Evolutionary conservation across 202 grass and related monocot genomes (phyloP).

Genomic region (Panicum hallii): DNA sequence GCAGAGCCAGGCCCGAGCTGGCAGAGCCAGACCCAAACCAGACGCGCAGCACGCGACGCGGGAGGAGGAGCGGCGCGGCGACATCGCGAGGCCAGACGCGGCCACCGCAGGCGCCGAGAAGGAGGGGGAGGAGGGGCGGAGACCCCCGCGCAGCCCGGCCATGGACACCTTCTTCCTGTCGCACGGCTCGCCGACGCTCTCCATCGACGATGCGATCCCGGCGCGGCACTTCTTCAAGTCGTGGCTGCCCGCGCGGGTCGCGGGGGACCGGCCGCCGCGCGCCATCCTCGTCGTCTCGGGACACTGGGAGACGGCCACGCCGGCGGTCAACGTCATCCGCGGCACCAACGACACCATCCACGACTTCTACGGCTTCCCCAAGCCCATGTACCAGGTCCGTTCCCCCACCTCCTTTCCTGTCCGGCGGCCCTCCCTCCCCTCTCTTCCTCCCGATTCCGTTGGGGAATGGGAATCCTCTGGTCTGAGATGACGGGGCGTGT

Average conservation of each 20-base stretch:
- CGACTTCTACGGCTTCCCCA: conserved; percentile 82
- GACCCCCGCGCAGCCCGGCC: not conserved
- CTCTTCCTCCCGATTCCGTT: not conserved
- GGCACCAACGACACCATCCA: conserved; percentile 71
- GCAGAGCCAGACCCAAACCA: not conserved
- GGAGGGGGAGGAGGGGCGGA: not conserved
- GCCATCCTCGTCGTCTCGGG: conserved; percentile 83
- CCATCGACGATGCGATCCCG: conserved; percentile 65
- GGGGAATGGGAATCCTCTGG: not conserved
- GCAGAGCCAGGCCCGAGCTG: not conserved
- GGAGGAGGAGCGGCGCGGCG: not conserved
- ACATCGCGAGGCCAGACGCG: not conserved
- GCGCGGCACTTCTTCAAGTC: conserved; percentile 71
- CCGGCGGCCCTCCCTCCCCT: not conserved
- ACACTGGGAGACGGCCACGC: conserved; percentile 79
- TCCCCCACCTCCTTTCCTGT: not conserved
- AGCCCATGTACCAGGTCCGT: conserved; percentile 73
- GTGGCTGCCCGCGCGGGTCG: conserved; percentile 62
- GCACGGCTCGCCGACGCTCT: conserved; percentile 70
- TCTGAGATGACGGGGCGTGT: not conserved
- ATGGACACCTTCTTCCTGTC: conserved; percentile 99
- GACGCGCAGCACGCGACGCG: not conserved
- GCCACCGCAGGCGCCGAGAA: not conserved
- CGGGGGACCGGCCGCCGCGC: conserved; percentile 47
- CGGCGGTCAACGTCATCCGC: conserved; percentile 61